These are phyloP conservation scores for Serendipita sp. DNA, from an alignment of 768 basidiomycete genomes.

Conservation along the genomic window DNA sequence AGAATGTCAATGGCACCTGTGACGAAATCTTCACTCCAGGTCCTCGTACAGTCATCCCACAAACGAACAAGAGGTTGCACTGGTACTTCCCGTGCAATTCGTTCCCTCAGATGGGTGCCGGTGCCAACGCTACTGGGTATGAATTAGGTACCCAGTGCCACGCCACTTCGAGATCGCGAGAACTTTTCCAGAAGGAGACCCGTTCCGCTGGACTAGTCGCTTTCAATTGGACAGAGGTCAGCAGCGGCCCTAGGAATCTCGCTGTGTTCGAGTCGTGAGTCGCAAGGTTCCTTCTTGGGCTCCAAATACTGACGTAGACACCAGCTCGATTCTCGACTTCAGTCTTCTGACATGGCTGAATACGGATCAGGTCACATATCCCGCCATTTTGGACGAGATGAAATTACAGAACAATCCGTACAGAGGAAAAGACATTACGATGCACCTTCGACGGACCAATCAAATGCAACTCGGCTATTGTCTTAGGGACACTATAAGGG, in stretches of 20 bases:
- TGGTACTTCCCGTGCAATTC: slow-evolving; percentile 99
- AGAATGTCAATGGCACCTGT: slow-evolving; percentile 78
- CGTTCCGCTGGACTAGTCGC: slow-evolving; percentile 70
- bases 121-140: slow-evolving; percentile 56
- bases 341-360: slow-evolving; percentile 74
- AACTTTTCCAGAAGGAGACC: slow-evolving; percentile 30
- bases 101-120: slow-evolving; percentile 51
- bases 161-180: slow-evolving; percentile 35
- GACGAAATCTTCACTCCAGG: slow-evolving; percentile 58
- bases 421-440: slow-evolving; percentile 76
- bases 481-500: slow-evolving; percentile 67
- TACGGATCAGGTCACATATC: slow-evolving; percentile 64
- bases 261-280: slow-evolving; percentile 91
- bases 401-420: slow-evolving; percentile 52
- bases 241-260: slow-evolving; percentile 51
- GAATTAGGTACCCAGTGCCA: slow-evolving; percentile 59
- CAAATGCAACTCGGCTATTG: slow-evolving; percentile 59
- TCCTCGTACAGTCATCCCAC: slow-evolving; percentile 51
- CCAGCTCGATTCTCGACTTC: slow-evolving; percentile 78
- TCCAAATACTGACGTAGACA: slow-evolving; percentile 9
- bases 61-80: slow-evolving; percentile 43
- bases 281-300: slow-evolving; percentile 2
- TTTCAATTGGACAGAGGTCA: slow-evolving; percentile 81
- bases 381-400: slow-evolving; percentile 65
- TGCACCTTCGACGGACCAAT: slow-evolving; percentile 58